Conservation (phyloP, 768 basidiomycete species). For the Rubroboletus pulcherrimus region DNA sequence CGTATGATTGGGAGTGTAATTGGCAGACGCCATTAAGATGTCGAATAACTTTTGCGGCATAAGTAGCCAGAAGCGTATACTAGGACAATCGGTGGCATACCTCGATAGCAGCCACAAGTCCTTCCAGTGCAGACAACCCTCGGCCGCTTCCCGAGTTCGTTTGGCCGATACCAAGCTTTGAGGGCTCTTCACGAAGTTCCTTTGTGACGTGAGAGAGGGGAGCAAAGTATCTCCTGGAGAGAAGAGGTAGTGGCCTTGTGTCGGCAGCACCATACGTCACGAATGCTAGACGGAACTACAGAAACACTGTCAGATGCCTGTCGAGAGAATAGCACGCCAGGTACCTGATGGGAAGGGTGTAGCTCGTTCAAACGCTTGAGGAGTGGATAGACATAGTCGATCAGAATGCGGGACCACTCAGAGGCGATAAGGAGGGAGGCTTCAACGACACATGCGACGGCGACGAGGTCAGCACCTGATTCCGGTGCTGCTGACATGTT, state of each 20-base stretch:
- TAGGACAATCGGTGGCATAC: slow-evolving; percentile 35
- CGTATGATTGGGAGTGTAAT: slow-evolving; percentile 7
- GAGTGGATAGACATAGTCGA: slow-evolving; percentile 48
- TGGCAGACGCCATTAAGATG: slow-evolving; percentile 24
- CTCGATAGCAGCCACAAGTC: slow-evolving; percentile 66
- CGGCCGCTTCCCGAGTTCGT: slow-evolving; percentile 44
- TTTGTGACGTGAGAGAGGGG: slow-evolving; percentile 38
- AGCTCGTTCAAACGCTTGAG: slow-evolving; percentile 49
- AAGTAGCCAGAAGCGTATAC: background rate
- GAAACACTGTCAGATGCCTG: background rate
- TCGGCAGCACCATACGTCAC: slow-evolving; percentile 64
- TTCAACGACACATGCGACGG: slow-evolving; percentile 59
- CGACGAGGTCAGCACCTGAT: slow-evolving; percentile 31
- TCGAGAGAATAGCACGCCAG: slow-evolving; percentile 1
- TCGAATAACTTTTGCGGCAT: slow-evolving; percentile 42
- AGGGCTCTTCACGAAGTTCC: slow-evolving; percentile 45
- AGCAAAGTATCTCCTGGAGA: slow-evolving; percentile 56
- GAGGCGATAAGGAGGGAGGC: slow-evolving; percentile 50
- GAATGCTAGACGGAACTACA: slow-evolving; percentile 46
- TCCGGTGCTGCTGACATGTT: slow-evolving; percentile 23
- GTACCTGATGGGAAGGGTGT: slow-evolving; percentile 38
- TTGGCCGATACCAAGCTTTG: slow-evolving; percentile 54
- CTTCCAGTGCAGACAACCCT: slow-evolving; percentile 71
- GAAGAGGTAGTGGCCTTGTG: slow-evolving; percentile 49
- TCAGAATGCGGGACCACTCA: slow-evolving; percentile 48